Conservation (phyloP, 768 basidiomycete species). For the Leucosporidium creatinivorum region DNA sequence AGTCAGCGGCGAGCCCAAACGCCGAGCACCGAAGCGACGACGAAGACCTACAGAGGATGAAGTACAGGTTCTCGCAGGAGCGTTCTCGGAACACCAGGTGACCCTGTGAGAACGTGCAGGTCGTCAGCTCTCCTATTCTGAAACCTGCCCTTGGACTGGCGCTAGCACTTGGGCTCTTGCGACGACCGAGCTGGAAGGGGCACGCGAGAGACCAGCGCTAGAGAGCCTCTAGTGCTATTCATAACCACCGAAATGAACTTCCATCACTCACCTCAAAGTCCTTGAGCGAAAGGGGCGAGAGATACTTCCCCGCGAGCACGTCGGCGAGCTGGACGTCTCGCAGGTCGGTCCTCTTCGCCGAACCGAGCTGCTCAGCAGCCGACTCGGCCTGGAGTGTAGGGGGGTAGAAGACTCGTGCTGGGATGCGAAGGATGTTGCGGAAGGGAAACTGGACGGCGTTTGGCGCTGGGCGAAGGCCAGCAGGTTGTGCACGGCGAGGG, state of each 20-base stretch:
- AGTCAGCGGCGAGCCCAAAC: too few species aligned
- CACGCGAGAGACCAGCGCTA: too few species aligned
- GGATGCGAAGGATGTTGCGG: background rate
- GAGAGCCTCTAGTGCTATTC: too few species aligned
- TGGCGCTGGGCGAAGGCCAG: too few species aligned
- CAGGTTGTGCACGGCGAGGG: too few species aligned
- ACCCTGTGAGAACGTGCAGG: background rate
- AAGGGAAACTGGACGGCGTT: background rate
- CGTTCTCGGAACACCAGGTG: background rate
- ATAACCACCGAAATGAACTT: too few species aligned
- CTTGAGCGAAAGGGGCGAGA: background rate
- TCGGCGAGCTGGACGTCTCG: background rate
- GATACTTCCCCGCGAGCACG: background rate
- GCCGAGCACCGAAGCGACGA: too few species aligned
- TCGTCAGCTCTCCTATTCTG: too few species aligned
- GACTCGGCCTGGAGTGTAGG: background rate
- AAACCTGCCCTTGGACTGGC: too few species aligned
- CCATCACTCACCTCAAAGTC: background rate
- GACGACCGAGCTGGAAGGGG: too few species aligned
- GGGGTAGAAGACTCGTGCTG: background rate
- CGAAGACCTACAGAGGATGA: background rate
- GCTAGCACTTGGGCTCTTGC: too few species aligned
- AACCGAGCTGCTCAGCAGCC: background rate
- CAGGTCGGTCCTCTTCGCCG: background rate
- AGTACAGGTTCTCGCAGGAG: background rate